Conservation (phyloP, 2,329 filamentous ascomycete species). For the Diaporthe capsici region DNA sequence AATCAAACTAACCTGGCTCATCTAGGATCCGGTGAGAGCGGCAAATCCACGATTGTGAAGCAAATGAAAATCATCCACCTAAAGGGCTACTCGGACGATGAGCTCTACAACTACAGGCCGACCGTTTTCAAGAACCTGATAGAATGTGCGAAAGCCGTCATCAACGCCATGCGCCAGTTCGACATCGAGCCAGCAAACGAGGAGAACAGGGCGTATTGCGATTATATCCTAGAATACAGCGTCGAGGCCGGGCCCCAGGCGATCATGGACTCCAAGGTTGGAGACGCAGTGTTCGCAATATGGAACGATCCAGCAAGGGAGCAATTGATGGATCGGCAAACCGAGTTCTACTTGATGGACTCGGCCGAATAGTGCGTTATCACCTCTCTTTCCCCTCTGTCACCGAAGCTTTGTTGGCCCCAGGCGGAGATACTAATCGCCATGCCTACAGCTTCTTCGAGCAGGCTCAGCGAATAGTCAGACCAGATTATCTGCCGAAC, state of each 20-base stretch:
- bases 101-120: constrained; percentile 92
- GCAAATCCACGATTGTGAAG: constrained; percentile 99
- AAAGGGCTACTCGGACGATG: constrained; percentile 95
- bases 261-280: constrained; percentile 84
- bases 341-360: constrained; percentile 99
- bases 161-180: constrained; percentile 93
- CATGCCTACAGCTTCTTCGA: constrained; percentile 86
- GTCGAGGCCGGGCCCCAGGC: constrained; percentile 92
- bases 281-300: constrained; percentile 84
- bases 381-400: neutral
- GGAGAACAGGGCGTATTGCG: constrained; percentile 79
- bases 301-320: constrained; percentile 92
- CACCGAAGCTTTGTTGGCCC: neutral
- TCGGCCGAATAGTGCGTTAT: constrained; percentile 92
- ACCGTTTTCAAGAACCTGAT: constrained; percentile 99
- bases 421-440: neutral
- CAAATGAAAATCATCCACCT: constrained; percentile 99
- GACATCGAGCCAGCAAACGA: constrained; percentile 82
- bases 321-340: constrained; percentile 90
- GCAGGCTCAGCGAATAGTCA: constrained; percentile 87
- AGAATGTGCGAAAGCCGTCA: constrained; percentile 95
- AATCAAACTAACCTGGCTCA: constrained; percentile 18
- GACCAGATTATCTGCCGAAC: constrained; percentile 87
- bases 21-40: constrained; percentile 95
- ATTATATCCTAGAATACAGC: constrained; percentile 88